Conservation (phyloP, 345 rosid genomes). For the Populus alba region DNA sequence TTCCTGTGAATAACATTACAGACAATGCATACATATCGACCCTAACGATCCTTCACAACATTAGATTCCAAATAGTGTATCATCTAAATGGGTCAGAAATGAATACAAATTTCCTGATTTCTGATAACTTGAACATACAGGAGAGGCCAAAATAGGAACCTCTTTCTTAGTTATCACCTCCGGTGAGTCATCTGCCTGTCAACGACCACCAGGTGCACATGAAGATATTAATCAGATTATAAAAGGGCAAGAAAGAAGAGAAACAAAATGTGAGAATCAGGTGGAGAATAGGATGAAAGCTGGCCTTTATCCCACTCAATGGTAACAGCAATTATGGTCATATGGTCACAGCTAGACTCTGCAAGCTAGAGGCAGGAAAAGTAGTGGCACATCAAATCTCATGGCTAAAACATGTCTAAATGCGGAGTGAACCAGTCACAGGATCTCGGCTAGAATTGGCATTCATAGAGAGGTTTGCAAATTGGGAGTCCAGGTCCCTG, state of each 20-base stretch:
- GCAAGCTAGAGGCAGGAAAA: conserved; percentile 4
- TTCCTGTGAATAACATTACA: conserved; percentile 1
- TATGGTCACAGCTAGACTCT: not conserved
- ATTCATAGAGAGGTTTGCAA: conserved; percentile 75
- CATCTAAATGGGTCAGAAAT: conserved; percentile 14
- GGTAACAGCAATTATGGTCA: conserved; percentile 26
- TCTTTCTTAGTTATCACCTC: conserved; percentile 62
- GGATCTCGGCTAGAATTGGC: conserved; percentile 57
- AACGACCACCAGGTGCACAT: conserved; percentile 67
- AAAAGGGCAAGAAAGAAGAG: conserved; percentile 17
- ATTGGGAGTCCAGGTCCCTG: conserved; percentile 89
- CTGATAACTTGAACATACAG: conserved; percentile 22
- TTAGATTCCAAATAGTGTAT: conserved; percentile 12
- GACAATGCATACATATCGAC: conserved; percentile 23
- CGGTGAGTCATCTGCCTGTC: conserved; percentile 57
- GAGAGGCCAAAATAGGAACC: conserved; percentile 25
- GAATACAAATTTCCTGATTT: conserved; percentile 11
- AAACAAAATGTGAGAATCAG: conserved; percentile 27
- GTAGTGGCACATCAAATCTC: conserved; percentile 21
- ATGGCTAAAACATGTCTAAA: conserved; percentile 37
- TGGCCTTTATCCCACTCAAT: conserved; percentile 28
- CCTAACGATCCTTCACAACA: conserved; percentile 17
- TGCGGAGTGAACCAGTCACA: conserved; percentile 60
- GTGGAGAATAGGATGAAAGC: conserved; percentile 18
- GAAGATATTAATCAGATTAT: conserved; percentile 28